These are phyloP conservation scores for Eucalyptus sideroxylon DNA, from an alignment of 345 rosid species.

Conservation along the genomic window DNA sequence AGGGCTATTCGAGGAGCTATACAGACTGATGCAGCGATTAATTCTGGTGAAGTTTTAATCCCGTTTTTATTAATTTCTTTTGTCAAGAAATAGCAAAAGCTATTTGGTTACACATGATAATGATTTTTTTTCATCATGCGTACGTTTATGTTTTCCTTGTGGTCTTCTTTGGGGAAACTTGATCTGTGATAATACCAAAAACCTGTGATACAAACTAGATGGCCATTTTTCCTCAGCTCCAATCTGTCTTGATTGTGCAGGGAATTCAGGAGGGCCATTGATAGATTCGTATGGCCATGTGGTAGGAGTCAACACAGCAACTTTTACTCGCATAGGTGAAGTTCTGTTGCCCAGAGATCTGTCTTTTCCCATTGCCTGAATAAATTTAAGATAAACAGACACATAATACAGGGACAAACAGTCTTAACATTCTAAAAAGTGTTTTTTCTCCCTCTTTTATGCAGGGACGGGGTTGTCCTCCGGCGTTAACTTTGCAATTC, in stretches of 20 bases:
- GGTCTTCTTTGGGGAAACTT: neutral
- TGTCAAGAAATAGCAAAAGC: neutral
- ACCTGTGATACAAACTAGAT: neutral
- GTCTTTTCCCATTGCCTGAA: neutral
- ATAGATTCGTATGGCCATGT: constrained; percentile 75
- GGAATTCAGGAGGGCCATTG: constrained; percentile 78
- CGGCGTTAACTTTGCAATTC: constrained; percentile 76
- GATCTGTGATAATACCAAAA: neutral
- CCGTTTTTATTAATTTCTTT: neutral
- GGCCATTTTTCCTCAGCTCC: neutral
- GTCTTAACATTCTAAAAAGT: neutral
- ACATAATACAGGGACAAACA: neutral
- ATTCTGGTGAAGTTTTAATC: constrained; percentile 33
- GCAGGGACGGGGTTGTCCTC: constrained; percentile 81
- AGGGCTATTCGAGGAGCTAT: constrained; percentile 72
- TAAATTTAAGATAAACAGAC: neutral
- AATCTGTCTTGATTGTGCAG: constrained; percentile 1
- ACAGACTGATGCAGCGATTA: constrained; percentile 84
- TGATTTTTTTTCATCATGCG: neutral
- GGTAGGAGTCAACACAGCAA: constrained; percentile 80
- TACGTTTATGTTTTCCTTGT: neutral
- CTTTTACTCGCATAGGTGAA: constrained; percentile 78
- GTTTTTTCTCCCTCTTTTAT: neutral
- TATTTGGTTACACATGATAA: neutral
- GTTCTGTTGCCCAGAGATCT: neutral